These are phyloP conservation scores for Verticillium tricorpus DNA, from an alignment of 2,329 filamentous ascomycete species.

Conservation along the genomic window DNA sequence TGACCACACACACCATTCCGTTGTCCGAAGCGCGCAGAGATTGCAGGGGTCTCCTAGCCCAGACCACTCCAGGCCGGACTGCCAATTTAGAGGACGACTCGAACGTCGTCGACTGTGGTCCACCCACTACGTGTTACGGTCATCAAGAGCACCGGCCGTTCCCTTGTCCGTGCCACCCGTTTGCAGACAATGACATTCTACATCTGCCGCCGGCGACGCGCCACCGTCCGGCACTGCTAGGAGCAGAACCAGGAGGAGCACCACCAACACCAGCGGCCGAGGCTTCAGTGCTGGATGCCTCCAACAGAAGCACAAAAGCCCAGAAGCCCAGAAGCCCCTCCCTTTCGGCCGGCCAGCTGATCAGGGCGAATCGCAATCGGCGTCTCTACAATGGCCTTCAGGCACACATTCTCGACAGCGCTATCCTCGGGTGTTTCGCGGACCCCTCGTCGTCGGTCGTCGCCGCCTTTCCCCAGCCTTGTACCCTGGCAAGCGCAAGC, in stretches of 20 bases:
- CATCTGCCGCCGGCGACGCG: background rate
- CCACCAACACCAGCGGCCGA: background rate
- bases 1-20: background rate
- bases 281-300: too few species aligned
- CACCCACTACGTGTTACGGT: background rate
- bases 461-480: background rate
- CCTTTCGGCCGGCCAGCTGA: background rate
- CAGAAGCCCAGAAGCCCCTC: too few species aligned
- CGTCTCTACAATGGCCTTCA: background rate
- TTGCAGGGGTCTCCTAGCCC: background rate
- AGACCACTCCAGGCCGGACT: background rate
- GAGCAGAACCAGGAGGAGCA: background rate
- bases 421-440: background rate
- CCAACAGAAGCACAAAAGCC: too few species aligned
- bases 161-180: background rate
- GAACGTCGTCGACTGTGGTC: background rate
- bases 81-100: background rate
- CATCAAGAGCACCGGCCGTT: background rate
- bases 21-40: background rate
- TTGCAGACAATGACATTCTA: background rate
- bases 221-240: background rate
- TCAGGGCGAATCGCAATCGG: background rate
- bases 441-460: background rate
- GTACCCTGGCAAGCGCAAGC: background rate
- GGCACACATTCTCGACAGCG: background rate